Conservation (phyloP, 768 basidiomycete genomes). For the Vararia minispora region DNA sequence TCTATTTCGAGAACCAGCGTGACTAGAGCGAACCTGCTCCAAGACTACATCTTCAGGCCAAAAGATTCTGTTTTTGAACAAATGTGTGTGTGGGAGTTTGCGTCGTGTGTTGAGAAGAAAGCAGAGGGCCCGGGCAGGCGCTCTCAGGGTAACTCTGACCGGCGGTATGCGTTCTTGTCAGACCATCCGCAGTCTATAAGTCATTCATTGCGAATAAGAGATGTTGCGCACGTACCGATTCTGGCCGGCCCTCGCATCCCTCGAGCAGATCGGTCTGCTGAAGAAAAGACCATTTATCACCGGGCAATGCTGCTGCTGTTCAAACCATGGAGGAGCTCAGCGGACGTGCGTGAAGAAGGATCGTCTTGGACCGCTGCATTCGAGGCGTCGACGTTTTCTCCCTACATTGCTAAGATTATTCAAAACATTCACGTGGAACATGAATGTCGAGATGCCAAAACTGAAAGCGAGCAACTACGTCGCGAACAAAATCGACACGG, state of each 20-base stretch:
- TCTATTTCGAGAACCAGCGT: neutral
- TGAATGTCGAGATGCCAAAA: neutral
- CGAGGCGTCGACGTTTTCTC: neutral
- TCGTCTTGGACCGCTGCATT: neutral
- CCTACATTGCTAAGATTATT: neutral
- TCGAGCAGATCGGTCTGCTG: constrained; percentile 15
- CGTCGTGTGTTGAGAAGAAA: neutral
- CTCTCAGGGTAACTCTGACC: neutral
- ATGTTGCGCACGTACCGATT: constrained; percentile 18
- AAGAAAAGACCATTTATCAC: constrained; percentile 17
- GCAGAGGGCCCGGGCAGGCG: no score
- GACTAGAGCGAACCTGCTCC: neutral
- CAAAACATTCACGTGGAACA: neutral
- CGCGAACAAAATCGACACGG: no score
- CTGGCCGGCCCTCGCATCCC: constrained; percentile 26
- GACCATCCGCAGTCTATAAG: neutral
- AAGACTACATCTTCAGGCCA: neutral
- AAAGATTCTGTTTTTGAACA: neutral
- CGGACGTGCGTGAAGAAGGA: neutral
- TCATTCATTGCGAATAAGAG: neutral
- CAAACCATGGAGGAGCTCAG: constrained; percentile 26
- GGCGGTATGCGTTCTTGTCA: neutral
- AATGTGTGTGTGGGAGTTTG: neutral
- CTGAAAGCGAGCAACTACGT: no score
- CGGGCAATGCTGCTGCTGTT: constrained; percentile 31